A percentile compares a stretch with the other conserved stretches of the same genome.
Conservation (phyloP, 208 protist genomes). For the Strigomonas oncopelti region DNA sequence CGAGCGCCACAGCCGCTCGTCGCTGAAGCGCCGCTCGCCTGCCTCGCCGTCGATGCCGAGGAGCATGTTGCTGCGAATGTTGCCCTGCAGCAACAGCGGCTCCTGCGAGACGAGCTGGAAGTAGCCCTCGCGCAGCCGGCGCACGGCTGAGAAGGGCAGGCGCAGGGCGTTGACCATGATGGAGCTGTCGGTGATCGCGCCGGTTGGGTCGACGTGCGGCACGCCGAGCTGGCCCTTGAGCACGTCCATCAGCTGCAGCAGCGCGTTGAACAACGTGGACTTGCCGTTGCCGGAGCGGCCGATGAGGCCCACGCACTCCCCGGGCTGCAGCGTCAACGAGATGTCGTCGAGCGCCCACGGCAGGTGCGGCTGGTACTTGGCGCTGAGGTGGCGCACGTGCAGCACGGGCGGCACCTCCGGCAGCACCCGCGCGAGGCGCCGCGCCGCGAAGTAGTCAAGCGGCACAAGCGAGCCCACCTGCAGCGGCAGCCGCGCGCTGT, state of each 20-base stretch:
- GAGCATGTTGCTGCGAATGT: slow-evolving; percentile 92
- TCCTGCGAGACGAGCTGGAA: slow-evolving; percentile 98
- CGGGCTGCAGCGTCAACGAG: slow-evolving; percentile 35
- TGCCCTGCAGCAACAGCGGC: slow-evolving; percentile 93
- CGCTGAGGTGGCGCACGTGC: slow-evolving; percentile 50
- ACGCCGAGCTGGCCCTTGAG: slow-evolving; percentile 46
- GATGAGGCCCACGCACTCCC: slow-evolving; percentile 70
- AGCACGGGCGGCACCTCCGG: slow-evolving; percentile 33
- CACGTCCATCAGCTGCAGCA: slow-evolving; percentile 87
- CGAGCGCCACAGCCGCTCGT: slow-evolving; percentile 38
- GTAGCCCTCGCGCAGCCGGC: slow-evolving; percentile 67
- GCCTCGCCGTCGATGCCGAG: slow-evolving; percentile 34
- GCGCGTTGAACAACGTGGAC: slow-evolving; percentile 77
- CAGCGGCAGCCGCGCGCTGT: background rate
- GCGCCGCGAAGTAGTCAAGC: background rate
- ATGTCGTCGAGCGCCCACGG: slow-evolving; percentile 71
- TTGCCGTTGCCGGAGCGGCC: slow-evolving; percentile 82
- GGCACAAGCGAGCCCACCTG: background rate
- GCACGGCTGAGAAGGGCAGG: slow-evolving; percentile 14
- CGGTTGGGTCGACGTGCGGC: slow-evolving; percentile 4
- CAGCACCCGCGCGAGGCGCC: background rate
- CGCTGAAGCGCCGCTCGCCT: slow-evolving; percentile 10
- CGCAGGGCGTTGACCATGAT: slow-evolving; percentile 21
- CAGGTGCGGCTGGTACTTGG: slow-evolving; percentile 62
- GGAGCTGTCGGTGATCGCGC: background rate